Evolutionary conservation across 2,329 filamentous ascomycete genomes (phyloP).

Genomic region (Tolypocladium ovalisporum): DNA sequence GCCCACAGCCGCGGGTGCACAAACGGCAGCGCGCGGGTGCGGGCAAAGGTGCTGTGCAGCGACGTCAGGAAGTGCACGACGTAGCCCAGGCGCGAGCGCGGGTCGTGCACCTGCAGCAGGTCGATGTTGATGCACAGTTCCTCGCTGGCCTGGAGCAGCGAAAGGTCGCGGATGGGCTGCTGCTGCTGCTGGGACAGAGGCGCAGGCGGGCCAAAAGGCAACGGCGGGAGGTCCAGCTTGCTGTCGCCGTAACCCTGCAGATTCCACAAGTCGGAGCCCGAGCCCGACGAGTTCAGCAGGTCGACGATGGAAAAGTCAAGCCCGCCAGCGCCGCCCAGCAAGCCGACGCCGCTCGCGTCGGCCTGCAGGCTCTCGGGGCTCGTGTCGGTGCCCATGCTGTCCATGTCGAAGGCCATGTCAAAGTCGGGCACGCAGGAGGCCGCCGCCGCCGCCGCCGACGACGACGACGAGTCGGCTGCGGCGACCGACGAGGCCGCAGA

Average conservation of each 20-base stretch:
- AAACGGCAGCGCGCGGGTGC: slow-evolving; percentile 26
- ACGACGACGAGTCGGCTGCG: slow-evolving; percentile 9
- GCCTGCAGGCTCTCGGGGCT: slow-evolving; percentile 19
- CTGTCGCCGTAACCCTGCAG: slow-evolving; percentile 10
- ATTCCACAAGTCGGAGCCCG: slow-evolving; percentile 15
- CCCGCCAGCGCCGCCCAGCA: slow-evolving; percentile 7
- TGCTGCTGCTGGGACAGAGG: slow-evolving; percentile 5
- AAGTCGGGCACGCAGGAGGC: slow-evolving; percentile 18
- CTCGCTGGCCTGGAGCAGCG: slow-evolving; percentile 11
- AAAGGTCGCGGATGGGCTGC: slow-evolving; percentile 18
- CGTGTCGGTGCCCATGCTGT: slow-evolving; percentile 18
- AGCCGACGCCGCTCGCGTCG: slow-evolving; percentile 7
- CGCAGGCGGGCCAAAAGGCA: slow-evolving; percentile 8
- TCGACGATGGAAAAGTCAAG: slow-evolving; percentile 25
- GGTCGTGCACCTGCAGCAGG: slow-evolving; percentile 23
- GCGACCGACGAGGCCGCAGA: slow-evolving; percentile 5
- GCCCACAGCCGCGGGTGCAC: slow-evolving; percentile 32
- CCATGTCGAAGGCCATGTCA: slow-evolving; percentile 25
- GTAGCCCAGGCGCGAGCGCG: slow-evolving; percentile 22
- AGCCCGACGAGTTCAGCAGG: slow-evolving; percentile 14
- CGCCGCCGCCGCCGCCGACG: slow-evolving; percentile 5
- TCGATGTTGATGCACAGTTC: slow-evolving; percentile 14
- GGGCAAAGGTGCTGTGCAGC: slow-evolving; percentile 23
- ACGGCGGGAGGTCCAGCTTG: slow-evolving; percentile 20
- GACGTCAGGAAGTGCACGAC: slow-evolving; percentile 19